phyloP scores from a whole-genome alignment of 139 green algal genomes.

The Closterium sp. region DNA sequence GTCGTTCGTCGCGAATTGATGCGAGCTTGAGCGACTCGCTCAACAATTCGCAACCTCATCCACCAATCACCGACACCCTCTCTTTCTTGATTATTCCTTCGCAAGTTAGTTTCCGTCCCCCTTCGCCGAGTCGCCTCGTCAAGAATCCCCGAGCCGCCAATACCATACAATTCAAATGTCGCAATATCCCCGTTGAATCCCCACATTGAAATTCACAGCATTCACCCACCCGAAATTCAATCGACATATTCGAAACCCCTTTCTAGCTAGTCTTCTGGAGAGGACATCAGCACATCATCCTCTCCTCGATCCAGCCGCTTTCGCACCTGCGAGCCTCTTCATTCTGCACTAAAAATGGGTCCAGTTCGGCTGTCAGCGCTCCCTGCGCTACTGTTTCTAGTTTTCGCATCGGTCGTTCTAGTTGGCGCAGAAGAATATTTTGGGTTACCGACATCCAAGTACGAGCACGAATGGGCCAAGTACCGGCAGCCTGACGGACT shows the following conservation, averaged over 20 bases:
- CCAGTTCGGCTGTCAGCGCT: neutral
- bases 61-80: neutral
- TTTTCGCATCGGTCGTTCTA: neutral
- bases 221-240: neutral
- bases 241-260: neutral
- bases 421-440: neutral
- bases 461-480: neutral
- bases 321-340: neutral
- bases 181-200: neutral
- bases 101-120: neutral
- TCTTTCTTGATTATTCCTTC: neutral
- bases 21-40: neutral
- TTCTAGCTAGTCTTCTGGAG: neutral
- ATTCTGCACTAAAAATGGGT: neutral
- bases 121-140: neutral
- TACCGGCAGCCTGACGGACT: neutral
- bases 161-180: neutral
- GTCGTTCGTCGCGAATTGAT: neutral
- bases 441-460: neutral
- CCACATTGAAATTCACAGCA: neutral
- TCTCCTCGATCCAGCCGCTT: neutral
- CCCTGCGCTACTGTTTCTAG: neutral
- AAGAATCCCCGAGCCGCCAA: neutral
- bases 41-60: neutral
- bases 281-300: no score